phyloP scores from a whole-genome alignment of 2,329 filamentous ascomycete species.

The Septoria petroselini region DNA sequence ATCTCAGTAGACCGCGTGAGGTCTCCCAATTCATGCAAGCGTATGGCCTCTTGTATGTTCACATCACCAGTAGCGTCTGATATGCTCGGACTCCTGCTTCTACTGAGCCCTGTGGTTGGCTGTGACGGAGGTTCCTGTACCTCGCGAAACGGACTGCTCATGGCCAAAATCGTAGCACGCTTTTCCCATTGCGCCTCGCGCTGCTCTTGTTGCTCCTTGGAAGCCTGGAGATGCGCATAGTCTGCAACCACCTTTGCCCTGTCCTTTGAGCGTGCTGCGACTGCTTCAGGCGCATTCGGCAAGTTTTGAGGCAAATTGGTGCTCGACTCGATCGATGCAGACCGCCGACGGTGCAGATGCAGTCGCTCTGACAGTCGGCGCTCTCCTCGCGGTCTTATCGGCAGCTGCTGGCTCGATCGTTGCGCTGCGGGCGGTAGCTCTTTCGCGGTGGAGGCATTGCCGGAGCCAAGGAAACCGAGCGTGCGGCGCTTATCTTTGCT shows the following conservation, averaged over 20 bases:
- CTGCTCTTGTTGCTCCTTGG: conserved; percentile 43
- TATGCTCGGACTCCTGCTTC: conserved; percentile 39
- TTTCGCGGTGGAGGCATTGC: conserved; percentile 33
- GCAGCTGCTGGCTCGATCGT: conserved; percentile 22
- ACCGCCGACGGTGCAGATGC: conserved; percentile 58
- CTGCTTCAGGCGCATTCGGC: conserved; percentile 72
- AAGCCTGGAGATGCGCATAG: not conserved
- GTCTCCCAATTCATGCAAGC: conserved; percentile 81
- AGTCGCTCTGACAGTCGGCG: conserved; percentile 65
- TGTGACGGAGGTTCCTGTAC: conserved; percentile 22
- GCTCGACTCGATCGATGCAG: conserved; percentile 58
- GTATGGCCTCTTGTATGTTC: conserved; percentile 93
- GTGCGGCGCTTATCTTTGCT: conserved; percentile 30
- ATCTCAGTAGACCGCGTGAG: conserved; percentile 76
- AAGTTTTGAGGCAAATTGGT: conserved; percentile 75
- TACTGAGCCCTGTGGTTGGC: conserved; percentile 5
- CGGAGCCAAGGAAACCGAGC: conserved; percentile 38
- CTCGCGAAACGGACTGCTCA: conserved; percentile 45
- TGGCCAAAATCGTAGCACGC: conserved; percentile 82
- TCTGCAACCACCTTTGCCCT: conserved; percentile 37
- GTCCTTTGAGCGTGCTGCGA: conserved; percentile 36
- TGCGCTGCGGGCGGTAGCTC: conserved; percentile 19
- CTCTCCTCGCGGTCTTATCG: conserved; percentile 36
- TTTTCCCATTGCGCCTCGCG: conserved; percentile 84
- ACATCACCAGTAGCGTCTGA: conserved; percentile 43